A percentile compares a stretch with the other conserved stretches of the same genome.
Evolutionary conservation across 176 grass and related monocot genomes (phyloP).

Genomic region (Eleusine indica): DNA sequence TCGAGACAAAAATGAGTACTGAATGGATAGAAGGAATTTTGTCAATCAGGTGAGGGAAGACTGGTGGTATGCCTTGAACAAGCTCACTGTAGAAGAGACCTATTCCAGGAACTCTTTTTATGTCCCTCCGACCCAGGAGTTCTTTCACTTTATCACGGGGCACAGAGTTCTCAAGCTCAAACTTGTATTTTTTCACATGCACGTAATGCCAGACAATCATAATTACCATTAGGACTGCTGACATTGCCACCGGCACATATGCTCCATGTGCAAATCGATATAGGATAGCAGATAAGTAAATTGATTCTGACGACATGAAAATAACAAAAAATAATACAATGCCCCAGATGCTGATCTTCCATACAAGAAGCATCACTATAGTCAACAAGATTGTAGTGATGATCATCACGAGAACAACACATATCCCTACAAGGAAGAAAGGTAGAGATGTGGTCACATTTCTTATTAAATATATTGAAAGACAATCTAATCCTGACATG

Average conservation of each 20-base stretch:
- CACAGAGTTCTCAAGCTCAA: constrained; percentile 50
- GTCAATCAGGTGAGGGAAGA: constrained; percentile 68
- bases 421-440: constrained; percentile 50
- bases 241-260: constrained; percentile 59
- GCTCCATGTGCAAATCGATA: constrained; percentile 68
- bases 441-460: neutral
- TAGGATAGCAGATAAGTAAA: constrained; percentile 61
- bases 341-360: constrained; percentile 58
- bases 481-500: neutral
- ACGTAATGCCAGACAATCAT: constrained; percentile 86
- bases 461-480: neutral
- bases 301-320: constrained; percentile 53
- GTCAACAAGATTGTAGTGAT: constrained; percentile 62
- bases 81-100: constrained; percentile 79
- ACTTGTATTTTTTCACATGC: constrained; percentile 62
- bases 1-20: constrained; percentile 58
- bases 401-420: constrained; percentile 64
- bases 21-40: constrained; percentile 70
- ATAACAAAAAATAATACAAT: constrained; percentile 52
- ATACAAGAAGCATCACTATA: constrained; percentile 69
- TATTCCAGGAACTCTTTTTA: constrained; percentile 59
- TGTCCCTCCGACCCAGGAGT: constrained; percentile 13
- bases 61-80: constrained; percentile 74
- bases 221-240: constrained; percentile 51
- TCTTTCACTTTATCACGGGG: constrained; percentile 37